phyloP scores from a whole-genome alignment of 306 rosid genomes.

The Bauhinia variegata region DNA sequence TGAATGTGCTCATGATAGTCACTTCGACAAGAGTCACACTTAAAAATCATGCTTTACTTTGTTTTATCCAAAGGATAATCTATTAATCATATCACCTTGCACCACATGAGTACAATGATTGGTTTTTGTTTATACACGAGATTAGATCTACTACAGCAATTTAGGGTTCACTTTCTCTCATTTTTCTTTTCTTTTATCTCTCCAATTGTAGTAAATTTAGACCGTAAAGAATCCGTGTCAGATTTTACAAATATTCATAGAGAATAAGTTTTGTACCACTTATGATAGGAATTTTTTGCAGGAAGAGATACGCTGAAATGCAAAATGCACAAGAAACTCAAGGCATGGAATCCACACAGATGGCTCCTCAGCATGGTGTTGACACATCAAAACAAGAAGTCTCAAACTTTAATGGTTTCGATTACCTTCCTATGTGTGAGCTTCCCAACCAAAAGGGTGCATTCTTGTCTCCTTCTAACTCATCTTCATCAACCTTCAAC shows the following conservation, averaged over 20 bases:
- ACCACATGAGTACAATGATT: slow-evolving; percentile 4
- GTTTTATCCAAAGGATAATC: background rate
- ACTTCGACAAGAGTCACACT: slow-evolving; percentile 25
- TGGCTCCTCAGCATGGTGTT: slow-evolving; percentile 49
- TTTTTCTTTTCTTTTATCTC: no score
- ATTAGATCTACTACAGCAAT: no score
- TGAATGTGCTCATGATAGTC: slow-evolving; percentile 29
- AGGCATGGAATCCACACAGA: slow-evolving; percentile 56
- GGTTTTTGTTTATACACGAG: slow-evolving; percentile 5
- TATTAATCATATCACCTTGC: slow-evolving; percentile 26
- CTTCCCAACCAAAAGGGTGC: slow-evolving; percentile 62
- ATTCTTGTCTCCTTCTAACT: slow-evolving; percentile 78
- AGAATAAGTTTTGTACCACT: slow-evolving; percentile 12
- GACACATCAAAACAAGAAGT: slow-evolving; percentile 51
- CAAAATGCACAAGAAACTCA: slow-evolving; percentile 63
- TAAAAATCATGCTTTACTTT: slow-evolving; percentile 15
- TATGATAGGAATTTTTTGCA: slow-evolving; percentile 35
- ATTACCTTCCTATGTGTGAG: slow-evolving; percentile 53
- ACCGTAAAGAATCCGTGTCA: no score
- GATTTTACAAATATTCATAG: slow-evolving; percentile 9
- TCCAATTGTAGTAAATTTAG: no score
- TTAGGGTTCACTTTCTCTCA: no score
- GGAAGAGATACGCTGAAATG: slow-evolving; percentile 76
- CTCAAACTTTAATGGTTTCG: slow-evolving; percentile 55
- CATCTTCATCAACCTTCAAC: slow-evolving; percentile 74